Evolutionary conservation across 2,329 filamentous ascomycete species (phyloP), one percentile per base, ranked within the genome.

Genomic region (Colletotrichum cordylinicola): DNA sequence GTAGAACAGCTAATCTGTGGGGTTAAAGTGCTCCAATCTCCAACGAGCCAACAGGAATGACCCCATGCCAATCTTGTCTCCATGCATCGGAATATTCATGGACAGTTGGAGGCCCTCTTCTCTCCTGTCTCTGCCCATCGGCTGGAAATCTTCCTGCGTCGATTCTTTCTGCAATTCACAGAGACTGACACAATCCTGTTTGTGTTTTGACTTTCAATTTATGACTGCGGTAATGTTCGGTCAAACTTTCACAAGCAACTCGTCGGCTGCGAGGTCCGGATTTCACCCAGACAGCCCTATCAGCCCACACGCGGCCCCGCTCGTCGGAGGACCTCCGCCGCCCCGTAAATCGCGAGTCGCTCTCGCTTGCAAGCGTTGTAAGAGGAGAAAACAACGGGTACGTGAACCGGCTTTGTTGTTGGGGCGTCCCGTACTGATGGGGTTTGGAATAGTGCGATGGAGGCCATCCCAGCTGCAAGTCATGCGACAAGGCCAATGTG

Each of bases 361-460:
- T 7, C 61, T 81, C 68, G 80, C 80, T 8, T 81, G 80, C 69
- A 77, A 79, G 75, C 72, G 80, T 10, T 81, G 80, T 56, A 81
- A 81, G 76, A 77, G 79, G 55, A 67, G 80, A 13, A 81, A 81
- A 70, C 80, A 81, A 58, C 77, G 80, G 33, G 79, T 80, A 76
- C 13, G 71, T 39, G 31, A 15, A 13, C 8, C 10, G 58, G 7
- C 1, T 62, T 33, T 13, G 29, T 1, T 48, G 2, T 1, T 48
- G 39, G 18, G 9, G 39, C 4, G 2, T 39, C 6, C 2, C 35
- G 3, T 39, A 12, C 39, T 52, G 43, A 52, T 52, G n/a, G 6
- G 2, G n/a, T 0, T 6, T 52, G 2, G 10, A 52, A 10, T 6
- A 80, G 79, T 80, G 80, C 27, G 80, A 82, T 33, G 80, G 80